Evolutionary conservation across 495 filamentous ascomycete genomes (phyloP), one percentile per base, ranked within the genome.

Genomic region (Podospora bellae-mahoneyi): DNA sequence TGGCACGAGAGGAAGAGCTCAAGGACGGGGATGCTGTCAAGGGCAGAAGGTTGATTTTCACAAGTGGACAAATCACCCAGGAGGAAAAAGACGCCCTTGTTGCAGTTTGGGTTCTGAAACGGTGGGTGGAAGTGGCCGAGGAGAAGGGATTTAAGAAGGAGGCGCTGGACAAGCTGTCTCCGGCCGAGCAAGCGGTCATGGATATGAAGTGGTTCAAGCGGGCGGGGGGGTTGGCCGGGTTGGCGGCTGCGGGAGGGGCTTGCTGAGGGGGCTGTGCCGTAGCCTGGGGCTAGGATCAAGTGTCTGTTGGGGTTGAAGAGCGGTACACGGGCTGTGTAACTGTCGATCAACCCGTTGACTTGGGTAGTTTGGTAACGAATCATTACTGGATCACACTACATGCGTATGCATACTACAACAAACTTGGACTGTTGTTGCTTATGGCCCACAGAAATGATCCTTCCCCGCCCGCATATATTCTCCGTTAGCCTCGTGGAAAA

Each of bases 91-190:
- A 58, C 56, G 56, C 56, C 3, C 2, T 58, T 9, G 56, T 58
- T 20, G 56, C 56, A 5, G 16, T 58, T 20, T 58, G 56, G 56
- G 18, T 58, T 13, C 18, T 58, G 56, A 58, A 27, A 27, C 56
- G n/a, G 56, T 58, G 56, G 56, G n/a, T 5, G 3, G 56, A 58
- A n/a, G 56, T 58, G n/a, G 56, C 56, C 3, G 56, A 58, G 56
- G 23, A 27, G 6, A 20, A 9, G 10, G 23, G 0, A n/a, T 58
- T 58, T 19, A 58, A 58, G 56, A 58, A 27, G 56, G 56, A 58
- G 13, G 56, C 15, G 39, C 39, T 48, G 39, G 39, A 48, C 6
- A 48, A 48, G 9, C 39, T 48, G 39, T 48, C 39, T 10, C 9
- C 39, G 0, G 39, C 39, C 9, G 39, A 48, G 5, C 9, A 10